Conservation (phyloP, 495 filamentous ascomycete species). For the Aspergillus wentii region DNA sequence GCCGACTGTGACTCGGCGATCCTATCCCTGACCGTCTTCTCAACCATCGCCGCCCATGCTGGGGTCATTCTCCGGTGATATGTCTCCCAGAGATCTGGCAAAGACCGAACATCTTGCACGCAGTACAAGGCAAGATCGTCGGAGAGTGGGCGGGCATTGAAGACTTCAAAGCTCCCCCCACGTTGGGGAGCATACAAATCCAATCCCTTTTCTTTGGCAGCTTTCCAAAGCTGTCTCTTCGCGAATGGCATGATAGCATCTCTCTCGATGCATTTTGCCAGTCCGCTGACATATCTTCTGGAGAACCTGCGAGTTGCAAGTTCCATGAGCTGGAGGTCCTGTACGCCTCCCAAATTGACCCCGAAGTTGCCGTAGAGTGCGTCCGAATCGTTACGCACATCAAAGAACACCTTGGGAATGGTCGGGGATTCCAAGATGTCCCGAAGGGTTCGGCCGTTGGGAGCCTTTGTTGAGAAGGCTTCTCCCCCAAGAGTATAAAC, state of each 20-base stretch:
- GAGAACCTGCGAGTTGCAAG: conserved; percentile 25
- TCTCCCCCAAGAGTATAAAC: conserved; percentile 34
- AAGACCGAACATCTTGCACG: conserved; percentile 38
- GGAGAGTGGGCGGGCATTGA: conserved; percentile 41
- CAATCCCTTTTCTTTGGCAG: conserved; percentile 35
- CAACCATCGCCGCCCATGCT: conserved; percentile 18
- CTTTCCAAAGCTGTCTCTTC: conserved; percentile 25
- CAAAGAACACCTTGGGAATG: conserved; percentile 32
- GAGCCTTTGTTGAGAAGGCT: conserved; percentile 38
- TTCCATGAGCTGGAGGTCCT: conserved; percentile 57
- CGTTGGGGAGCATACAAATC: conserved; percentile 31
- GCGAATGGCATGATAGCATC: conserved; percentile 15
- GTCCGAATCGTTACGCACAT: conserved; percentile 47
- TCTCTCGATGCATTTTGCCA: conserved; percentile 41
- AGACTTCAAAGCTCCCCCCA: conserved; percentile 45
- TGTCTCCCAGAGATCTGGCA: conserved; percentile 28
- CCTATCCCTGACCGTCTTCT: conserved; percentile 17
- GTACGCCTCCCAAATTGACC: conserved; percentile 31
- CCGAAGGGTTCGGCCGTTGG: conserved; percentile 35
- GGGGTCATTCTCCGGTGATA: conserved; percentile 21
- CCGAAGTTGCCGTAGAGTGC: conserved; percentile 44
- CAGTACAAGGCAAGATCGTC: conserved; percentile 43
- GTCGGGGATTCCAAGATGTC: conserved; percentile 39
- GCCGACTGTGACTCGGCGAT: conserved; percentile 4
- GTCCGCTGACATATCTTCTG: conserved; percentile 25